Base-by-base conservation (phyloP, 768 basidiomycete species). In the Lactarius psammicola region DNA sequence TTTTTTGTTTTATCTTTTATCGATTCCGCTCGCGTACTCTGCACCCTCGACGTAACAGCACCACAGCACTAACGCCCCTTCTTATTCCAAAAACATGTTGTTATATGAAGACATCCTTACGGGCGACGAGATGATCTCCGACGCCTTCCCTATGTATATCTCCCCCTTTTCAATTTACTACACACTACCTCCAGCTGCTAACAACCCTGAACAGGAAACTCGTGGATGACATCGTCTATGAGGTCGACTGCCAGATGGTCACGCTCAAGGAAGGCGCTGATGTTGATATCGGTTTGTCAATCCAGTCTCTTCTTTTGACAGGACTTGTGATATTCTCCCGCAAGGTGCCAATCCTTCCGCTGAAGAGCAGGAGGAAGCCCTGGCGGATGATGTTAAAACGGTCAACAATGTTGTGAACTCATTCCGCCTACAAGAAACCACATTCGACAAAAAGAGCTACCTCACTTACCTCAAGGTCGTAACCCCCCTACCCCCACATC, bases 321-420 rank as follows among this genome's bases (percentile, higher is more conserved):
- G 23, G 15, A 36, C 54, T n/a, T 59, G 34, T 38, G 42, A 28
- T 23, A 3, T 34, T 56, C 40, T 42, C 5, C 49, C 38, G 62
- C 13, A 70, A 95, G 94, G 95, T 75, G 94, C 90, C 64, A 96
- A 98, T 78, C 90, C 95, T 46, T 98, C 95, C 54, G 80, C 87
- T 7, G 96, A 98, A 79, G 96, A 97, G 60, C 79, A 79, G 56
- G 87, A 86, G 0, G 97, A 98, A 62, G 81, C 80, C 31, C 76
- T 95, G 62, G 95, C 94, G 76, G 90, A 91, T 0, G 92, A 91
- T 68, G 80, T 85, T n/a, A 5, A 58, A 17, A 80, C 80, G 64
- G 89, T 96, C 74, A 98, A 95, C 88, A 94, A 98, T 77, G 82
- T 98, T 69, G 87, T 87, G 59, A 79, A 93, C 81, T 94, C 94